These are phyloP conservation scores for Pulicaria dysenterica DNA, from an alignment of 129 eudicot genomes.

Conservation along the genomic window DNA sequence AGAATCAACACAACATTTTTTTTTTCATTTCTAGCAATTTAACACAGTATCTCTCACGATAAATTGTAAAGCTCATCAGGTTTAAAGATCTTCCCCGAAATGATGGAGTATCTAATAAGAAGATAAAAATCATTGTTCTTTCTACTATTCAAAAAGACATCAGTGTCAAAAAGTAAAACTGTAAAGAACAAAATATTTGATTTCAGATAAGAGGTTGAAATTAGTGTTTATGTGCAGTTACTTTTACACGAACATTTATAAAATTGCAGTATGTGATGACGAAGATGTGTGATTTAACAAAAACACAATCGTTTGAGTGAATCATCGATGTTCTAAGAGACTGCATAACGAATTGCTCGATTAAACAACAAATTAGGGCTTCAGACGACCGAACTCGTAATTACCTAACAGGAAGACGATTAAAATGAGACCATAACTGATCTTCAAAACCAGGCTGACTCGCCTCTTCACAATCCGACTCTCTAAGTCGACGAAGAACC, in stretches of 20 bases:
- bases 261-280: background rate
- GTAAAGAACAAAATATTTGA: conserved; percentile 3
- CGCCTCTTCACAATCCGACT: conserved; percentile 51
- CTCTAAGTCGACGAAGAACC: conserved; percentile 53
- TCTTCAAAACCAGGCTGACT: conserved; percentile 65
- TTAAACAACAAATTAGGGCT: conserved; percentile 23
- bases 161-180: background rate
- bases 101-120: background rate
- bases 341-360: background rate
- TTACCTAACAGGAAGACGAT: conserved; percentile 67
- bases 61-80: conserved; percentile 12
- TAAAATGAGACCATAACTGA: conserved; percentile 75
- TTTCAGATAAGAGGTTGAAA: conserved; percentile 5
- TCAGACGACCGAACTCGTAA: conserved; percentile 8
- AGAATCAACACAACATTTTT: conserved; percentile 15
- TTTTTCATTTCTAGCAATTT: conserved; percentile 16
- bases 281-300: background rate
- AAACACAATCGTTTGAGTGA: background rate
- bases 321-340: background rate
- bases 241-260: background rate
- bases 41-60: background rate
- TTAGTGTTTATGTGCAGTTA: background rate
- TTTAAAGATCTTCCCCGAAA: conserved; percentile 11
- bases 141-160: conserved; percentile 12
- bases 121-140: conserved; percentile 11